Percentiles rank a stretch among this genome's conserved stretches.
Conservation (phyloP, 2,329 filamentous ascomycete species). For the Colletotrichum orchidophilum region DNA sequence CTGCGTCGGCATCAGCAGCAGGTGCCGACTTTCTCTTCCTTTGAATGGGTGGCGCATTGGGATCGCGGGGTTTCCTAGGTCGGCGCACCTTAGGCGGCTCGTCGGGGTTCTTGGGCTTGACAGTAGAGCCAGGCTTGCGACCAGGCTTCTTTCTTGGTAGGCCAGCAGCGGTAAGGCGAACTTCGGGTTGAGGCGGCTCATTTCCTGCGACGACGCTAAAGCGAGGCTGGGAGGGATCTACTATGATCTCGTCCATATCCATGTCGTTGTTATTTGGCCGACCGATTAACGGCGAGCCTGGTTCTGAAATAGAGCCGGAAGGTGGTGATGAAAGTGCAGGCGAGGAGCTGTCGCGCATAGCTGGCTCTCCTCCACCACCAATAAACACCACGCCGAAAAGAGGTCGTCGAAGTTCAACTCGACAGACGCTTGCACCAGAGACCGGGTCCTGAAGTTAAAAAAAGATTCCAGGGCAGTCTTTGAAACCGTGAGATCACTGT, state of each 20-base stretch:
- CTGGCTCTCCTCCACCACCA: slow-evolving; percentile 29
- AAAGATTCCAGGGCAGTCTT: not conserved
- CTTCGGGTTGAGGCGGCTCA: slow-evolving; percentile 28
- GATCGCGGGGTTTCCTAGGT: slow-evolving; percentile 66
- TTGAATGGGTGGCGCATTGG: slow-evolving; percentile 63
- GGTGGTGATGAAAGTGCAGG: slow-evolving; percentile 62
- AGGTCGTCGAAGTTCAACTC: not conserved
- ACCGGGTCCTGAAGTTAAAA: not conserved
- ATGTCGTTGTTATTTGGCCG: slow-evolving; percentile 40
- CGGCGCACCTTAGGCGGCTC: slow-evolving; percentile 61
- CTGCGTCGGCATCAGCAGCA: slow-evolving; percentile 47
- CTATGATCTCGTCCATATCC: slow-evolving; percentile 61
- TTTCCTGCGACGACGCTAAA: slow-evolving; percentile 44
- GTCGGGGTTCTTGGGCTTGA: slow-evolving; percentile 54
- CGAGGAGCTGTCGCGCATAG: slow-evolving; percentile 53
- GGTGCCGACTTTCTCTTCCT: slow-evolving; percentile 64
- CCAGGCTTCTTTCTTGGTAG: slow-evolving; percentile 71
- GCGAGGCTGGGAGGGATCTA: slow-evolving; percentile 50
- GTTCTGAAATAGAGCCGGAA: slow-evolving; percentile 59
- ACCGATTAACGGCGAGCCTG: slow-evolving; percentile 52
- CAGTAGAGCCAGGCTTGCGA: slow-evolving; percentile 68
- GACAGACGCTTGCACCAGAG: not conserved
- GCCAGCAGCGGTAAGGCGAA: slow-evolving; percentile 63
- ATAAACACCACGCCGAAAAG: slow-evolving; percentile 8
- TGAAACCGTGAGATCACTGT: not conserved